These are phyloP conservation scores for Botryotinia narcissicola DNA, from an alignment of 2,329 filamentous ascomycete genomes.

Conservation along the genomic window DNA sequence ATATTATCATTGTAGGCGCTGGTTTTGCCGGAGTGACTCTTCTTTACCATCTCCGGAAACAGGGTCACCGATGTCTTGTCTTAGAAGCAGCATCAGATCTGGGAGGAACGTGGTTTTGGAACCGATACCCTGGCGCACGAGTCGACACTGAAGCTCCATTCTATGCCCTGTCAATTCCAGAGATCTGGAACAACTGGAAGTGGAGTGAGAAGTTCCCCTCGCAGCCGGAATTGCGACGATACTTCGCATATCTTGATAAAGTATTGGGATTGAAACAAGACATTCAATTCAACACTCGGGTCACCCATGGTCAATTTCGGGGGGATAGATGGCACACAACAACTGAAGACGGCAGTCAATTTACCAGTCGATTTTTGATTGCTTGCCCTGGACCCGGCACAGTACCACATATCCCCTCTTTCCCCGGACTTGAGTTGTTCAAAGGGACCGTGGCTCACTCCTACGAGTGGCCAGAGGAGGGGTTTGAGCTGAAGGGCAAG, in stretches of 20 bases:
- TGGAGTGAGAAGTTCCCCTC: background rate
- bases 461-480: slow-evolving; percentile 57
- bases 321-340: background rate
- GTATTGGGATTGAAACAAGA: background rate
- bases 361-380: background rate
- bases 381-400: background rate
- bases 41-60: background rate
- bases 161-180: background rate
- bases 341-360: background rate
- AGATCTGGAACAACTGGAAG: background rate
- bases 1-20: background rate
- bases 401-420: slow-evolving; percentile 50
- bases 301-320: background rate
- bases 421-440: slow-evolving; percentile 47
- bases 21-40: background rate
- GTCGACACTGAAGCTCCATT: background rate
- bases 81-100: background rate
- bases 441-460: slow-evolving; percentile 50
- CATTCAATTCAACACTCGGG: background rate
- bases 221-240: background rate
- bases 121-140: background rate
- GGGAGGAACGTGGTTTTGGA: background rate
- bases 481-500: slow-evolving; percentile 52
- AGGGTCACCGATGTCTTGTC: background rate
- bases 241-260: background rate